Conservation (phyloP, 2,329 filamentous ascomycete species). For the Tolypocladium nubicola region DNA sequence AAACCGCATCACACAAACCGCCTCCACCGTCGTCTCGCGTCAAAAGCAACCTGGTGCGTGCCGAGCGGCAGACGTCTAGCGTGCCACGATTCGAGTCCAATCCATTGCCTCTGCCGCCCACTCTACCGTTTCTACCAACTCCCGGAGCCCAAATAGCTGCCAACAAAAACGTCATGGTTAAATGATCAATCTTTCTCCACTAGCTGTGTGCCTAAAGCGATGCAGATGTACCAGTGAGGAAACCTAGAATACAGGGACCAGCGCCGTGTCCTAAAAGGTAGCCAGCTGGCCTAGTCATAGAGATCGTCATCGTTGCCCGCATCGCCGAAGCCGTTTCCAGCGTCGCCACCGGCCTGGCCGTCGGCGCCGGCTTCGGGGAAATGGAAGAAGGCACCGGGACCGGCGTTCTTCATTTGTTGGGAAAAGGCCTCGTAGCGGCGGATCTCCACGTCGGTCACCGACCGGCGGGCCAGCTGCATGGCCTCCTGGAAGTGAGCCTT, state of each 20-base stretch:
- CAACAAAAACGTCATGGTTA: conserved; percentile 11
- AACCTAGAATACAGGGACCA: conserved; percentile 37
- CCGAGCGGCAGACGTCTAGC: conserved; percentile 3
- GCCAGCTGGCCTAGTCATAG: conserved; percentile 63
- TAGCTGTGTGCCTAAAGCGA: conserved; percentile 5
- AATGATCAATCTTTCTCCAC: conserved; percentile 1
- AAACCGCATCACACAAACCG: neutral
- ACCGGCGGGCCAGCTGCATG: conserved; percentile 88
- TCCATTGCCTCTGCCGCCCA: conserved; percentile 3
- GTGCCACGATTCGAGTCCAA: conserved; percentile 3
- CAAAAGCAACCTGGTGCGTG: neutral
- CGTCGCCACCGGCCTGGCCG: conserved; percentile 51
- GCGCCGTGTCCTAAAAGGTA: conserved; percentile 9
- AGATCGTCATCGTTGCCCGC: conserved; percentile 92
- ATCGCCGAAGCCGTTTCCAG: conserved; percentile 62
- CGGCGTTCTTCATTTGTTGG: conserved; percentile 98
- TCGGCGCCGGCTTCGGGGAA: conserved; percentile 68
- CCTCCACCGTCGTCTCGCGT: neutral
- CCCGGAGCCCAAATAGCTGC: conserved; percentile 17
- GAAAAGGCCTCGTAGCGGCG: conserved; percentile 97
- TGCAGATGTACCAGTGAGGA: conserved; percentile 24
- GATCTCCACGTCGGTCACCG: conserved; percentile 94
- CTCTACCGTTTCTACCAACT: conserved; percentile 23
- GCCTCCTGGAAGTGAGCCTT: conserved; percentile 98
- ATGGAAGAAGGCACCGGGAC: conserved; percentile 94